These are phyloP conservation scores for Raddia distichophylla DNA, from an alignment of 176 grass and related monocot genomes.

Conservation along the genomic window DNA sequence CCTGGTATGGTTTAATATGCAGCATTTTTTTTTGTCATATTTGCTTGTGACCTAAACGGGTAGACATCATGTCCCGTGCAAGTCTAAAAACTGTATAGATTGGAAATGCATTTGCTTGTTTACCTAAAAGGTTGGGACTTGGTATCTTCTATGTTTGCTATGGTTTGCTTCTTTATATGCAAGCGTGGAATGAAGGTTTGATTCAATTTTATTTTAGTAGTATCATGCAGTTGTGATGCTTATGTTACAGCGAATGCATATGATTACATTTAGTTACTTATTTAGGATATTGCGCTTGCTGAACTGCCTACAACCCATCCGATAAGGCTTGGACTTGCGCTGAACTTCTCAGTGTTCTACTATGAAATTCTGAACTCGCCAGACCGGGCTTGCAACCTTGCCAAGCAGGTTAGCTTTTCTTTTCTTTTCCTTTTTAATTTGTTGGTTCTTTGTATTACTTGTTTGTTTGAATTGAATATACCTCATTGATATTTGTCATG, in stretches of 20 bases:
- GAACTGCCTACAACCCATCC: conserved; percentile 63
- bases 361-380: conserved; percentile 66
- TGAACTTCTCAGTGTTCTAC: conserved; percentile 70
- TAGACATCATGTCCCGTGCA: not conserved
- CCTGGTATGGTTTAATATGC: too few relatives aligned
- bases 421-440: not conserved
- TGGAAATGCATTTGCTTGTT: not conserved
- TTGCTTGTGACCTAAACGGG: not conserved
- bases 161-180: not conserved
- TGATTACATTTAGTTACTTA: not conserved
- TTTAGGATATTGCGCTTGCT: conserved; percentile 53
- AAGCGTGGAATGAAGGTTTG: not conserved
- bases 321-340: conserved; percentile 63
- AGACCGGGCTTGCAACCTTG: conserved; percentile 62
- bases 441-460: not conserved
- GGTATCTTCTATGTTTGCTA: not conserved
- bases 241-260: not conserved
- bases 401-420: conserved; percentile 53
- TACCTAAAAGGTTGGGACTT: not conserved
- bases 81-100: not conserved
- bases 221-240: not conserved
- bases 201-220: not conserved
- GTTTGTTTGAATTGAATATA: not conserved
- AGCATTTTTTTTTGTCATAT: not conserved
- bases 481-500: not conserved